Base-by-base conservation (phyloP, 306 rosid genomes). In the Lathyrus oleraceus region DNA sequence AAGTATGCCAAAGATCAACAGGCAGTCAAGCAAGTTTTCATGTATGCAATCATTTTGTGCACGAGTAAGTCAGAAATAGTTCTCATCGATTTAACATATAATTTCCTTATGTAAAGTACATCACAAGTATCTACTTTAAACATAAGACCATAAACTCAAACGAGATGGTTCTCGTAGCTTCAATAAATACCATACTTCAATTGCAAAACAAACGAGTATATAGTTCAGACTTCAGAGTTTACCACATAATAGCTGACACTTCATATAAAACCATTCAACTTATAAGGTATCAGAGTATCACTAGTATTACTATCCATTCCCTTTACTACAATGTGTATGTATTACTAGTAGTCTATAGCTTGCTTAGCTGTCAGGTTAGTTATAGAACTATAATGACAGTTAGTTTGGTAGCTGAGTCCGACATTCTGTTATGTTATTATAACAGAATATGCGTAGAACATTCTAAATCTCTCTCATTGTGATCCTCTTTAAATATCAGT, bases 61-160 rank as follows among this genome's bases (percentile, higher is more conserved):
- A 16, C 6, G 6, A 11, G 32, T 39, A 44, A 12, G 32, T 51
- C 23, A 25, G 35, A 47, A 6, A n/a, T n/a, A n/a, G n/a, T n/a
- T n/a, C 6, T 15, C 53, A 7, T 47, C 9, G 21, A 47, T 47
- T 15, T 47, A 21, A 48, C 52, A 75, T 8, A 45, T 70, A 60
- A 53, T 77, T 70, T 72, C 19, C 23, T 21, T 21, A 66, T 58
- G 61, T 58, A 73, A 70, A 19, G 45, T 39, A 68, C 66, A 76
- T 30, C 58, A 74, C 25, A 59, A 30, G 32, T 58, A 35, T 60
- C 78, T 40, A 51, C 59, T 51, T 43, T 58, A 36, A 47, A 19
- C 40, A 53, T 1, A 6, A 14, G 36, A 25, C 56, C 23, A 39
- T 54, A 61, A 15, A 53, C 42, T 67, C 12, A 66, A 63, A 49